Evolutionary conservation across 2,329 filamentous ascomycete genomes (phyloP).

Genomic region (Elsinoe batatas): DNA sequence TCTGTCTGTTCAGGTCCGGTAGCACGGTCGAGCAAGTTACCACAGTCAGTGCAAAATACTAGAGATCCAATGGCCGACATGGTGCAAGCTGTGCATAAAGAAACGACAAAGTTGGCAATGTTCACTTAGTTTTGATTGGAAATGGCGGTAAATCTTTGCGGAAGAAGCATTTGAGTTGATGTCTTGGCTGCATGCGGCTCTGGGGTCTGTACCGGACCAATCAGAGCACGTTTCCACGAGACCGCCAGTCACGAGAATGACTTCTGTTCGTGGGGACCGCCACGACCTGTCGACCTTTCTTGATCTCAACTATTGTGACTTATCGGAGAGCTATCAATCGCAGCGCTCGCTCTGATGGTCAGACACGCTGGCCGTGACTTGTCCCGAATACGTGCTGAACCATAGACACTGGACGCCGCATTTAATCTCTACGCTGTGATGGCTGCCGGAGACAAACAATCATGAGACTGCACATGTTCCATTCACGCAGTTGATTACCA

Average conservation of each 20-base stretch:
- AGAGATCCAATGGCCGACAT: constrained; percentile 89
- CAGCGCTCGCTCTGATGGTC: no score
- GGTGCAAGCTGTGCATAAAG: not conserved
- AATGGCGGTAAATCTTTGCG: not conserved
- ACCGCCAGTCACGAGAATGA: not conserved
- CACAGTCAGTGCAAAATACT: constrained; percentile 87
- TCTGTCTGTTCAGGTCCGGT: constrained; percentile 66
- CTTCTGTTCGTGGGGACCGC: not conserved
- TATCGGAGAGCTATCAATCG: no score
- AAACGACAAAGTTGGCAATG: no score
- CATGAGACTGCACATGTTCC: not conserved
- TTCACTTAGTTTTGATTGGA: not conserved
- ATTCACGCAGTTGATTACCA: not conserved
- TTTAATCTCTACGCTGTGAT: no score
- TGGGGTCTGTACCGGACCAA: not conserved
- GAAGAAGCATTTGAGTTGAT: not conserved
- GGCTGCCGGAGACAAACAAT: not conserved
- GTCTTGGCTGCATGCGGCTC: constrained; percentile 7
- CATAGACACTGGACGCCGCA: no score
- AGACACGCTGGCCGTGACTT: no score
- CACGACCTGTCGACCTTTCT: not conserved
- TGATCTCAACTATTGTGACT: no score
- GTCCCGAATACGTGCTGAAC: no score
- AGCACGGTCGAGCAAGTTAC: constrained; percentile 75
- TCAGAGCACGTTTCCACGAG: not conserved